Base-by-base conservation (phyloP, 2,329 filamentous ascomycete genomes). In the Xylariaceae sp. region DNA sequence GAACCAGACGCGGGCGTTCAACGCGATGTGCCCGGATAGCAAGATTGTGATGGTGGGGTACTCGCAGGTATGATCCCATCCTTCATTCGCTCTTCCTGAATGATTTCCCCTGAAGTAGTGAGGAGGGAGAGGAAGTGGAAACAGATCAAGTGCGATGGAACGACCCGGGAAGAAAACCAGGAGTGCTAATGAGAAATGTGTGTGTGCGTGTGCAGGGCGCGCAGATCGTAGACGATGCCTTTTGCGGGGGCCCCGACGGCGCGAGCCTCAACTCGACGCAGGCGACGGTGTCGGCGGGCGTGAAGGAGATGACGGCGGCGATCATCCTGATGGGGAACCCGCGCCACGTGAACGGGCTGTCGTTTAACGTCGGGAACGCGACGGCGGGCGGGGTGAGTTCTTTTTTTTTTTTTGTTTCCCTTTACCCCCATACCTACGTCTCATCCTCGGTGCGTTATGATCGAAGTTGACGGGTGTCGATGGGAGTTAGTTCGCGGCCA, bases 301-400 rank as follows among this genome's bases (percentile, higher is more conserved):
- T 75, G 4, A 61, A 73, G 19, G 62, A 61, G 24, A 72, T 70
- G 57, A 71, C 79, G 44, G 78, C 76, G 49, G 78, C 74, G 2
- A 73, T 73, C 17, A 76, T 82, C 49, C 71, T 79, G 51, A 78
- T 80, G 75, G 78, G 78, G 7, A 71, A 79, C 53, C 79, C 79
- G 13, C 66, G 78, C 45, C 71, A 76, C 55, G 64, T 68, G 13
- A 55, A 62, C 19, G 75, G 77, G 2, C 61, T 76, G 26, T 54
- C 73, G 3, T 82, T 77, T 58, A 71, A 79, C 39, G 73, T 79
- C 41, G 78, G 79, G 12, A 81, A 75, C 13, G 81, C 78, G 54
- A 65, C 56, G 19, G 72, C 69, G 15, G 59, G 65, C 40, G 79
- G 79, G 19, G 78, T 81, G 69, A 65, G 74, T 51, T 17, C n/a